Evolutionary conservation across 1,284 basidiomycete genomes (phyloP).

Genomic region (Ganoderma leucocontextum): DNA sequence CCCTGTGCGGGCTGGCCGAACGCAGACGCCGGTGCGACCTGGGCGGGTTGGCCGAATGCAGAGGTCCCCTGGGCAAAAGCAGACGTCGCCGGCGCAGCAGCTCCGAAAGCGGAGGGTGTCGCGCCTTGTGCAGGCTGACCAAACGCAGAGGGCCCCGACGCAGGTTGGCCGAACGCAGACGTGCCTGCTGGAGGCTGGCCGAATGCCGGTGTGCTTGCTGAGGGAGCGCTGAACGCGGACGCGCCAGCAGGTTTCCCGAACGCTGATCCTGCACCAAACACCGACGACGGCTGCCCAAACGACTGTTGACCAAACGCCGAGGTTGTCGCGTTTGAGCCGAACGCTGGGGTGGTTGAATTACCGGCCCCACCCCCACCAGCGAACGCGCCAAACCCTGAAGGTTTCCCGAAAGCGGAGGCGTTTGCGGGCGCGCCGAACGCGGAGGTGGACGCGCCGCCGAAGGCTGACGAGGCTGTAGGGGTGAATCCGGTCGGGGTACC

Average conservation of each 20-base stretch:
- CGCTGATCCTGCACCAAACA: constrained; percentile 16
- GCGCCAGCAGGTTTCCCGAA: constrained; percentile 20
- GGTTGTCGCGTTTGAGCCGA: constrained; percentile 34
- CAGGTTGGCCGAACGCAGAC: constrained; percentile 24
- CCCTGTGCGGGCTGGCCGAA: constrained; percentile 41
- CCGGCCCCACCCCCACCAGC: constrained; percentile 18
- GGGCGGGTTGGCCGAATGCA: constrained; percentile 31
- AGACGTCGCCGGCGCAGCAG: constrained; percentile 29
- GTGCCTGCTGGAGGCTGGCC: constrained; percentile 32
- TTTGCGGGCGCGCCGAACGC: constrained; percentile 41
- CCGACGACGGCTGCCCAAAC: constrained; percentile 4
- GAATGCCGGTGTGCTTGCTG: constrained; percentile 41
- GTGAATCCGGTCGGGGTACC: constrained; percentile 33
- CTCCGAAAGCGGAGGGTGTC: constrained; percentile 39
- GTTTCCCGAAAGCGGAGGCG: constrained; percentile 52
- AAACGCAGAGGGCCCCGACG: constrained; percentile 23
- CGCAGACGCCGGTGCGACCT: constrained; percentile 28
- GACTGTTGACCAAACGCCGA: constrained; percentile 43
- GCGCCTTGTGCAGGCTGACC: constrained; percentile 39
- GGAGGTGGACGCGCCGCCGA: constrained; percentile 28
- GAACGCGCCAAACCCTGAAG: constrained; percentile 40
- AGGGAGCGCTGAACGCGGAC: constrained; percentile 46
- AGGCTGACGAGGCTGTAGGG: constrained; percentile 25
- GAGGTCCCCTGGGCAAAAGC: constrained; percentile 6
- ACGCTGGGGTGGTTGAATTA: constrained; percentile 44